A percentile compares a stretch with the other conserved stretches of the same genome.
These are phyloP conservation scores for Ogataea allantospora DNA, from an alignment of 805 yeast species.

Conservation along the genomic window DNA sequence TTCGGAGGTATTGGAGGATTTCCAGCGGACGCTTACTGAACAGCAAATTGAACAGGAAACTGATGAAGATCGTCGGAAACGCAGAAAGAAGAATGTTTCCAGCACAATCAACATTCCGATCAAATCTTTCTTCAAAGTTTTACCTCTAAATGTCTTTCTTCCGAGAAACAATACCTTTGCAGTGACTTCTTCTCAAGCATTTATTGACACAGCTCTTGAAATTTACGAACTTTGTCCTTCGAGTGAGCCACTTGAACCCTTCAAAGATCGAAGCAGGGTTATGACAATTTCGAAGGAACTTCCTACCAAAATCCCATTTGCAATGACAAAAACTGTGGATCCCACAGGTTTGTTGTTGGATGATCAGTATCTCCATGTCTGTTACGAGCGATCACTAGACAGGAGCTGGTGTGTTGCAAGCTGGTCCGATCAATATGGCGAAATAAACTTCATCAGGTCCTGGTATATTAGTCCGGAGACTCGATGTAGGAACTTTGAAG, in stretches of 20 bases:
- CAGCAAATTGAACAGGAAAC: conserved; percentile 17
- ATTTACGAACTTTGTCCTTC: conserved; percentile 58
- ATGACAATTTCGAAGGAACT: conserved; percentile 41
- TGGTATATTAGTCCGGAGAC: conserved; percentile 49
- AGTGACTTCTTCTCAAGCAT: conserved; percentile 33
- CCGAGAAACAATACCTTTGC: conserved; percentile 34
- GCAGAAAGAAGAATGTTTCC: conserved; percentile 23
- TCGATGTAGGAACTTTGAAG: conserved; percentile 41
- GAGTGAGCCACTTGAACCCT: neutral
- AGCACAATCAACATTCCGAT: conserved; percentile 17
- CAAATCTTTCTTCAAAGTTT: conserved; percentile 34
- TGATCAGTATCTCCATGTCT: conserved; percentile 79
- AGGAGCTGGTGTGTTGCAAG: conserved; percentile 83
- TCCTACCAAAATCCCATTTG: conserved; percentile 44
- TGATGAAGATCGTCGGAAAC: conserved; percentile 28
- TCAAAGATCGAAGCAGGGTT: conserved; percentile 33
- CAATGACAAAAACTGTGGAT: conserved; percentile 38
- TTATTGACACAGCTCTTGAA: conserved; percentile 47
- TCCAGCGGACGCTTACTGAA: conserved; percentile 37
- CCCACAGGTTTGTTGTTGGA: conserved; percentile 47
- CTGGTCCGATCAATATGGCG: conserved; percentile 86
- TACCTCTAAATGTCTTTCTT: conserved; percentile 41
- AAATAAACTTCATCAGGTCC: conserved; percentile 56
- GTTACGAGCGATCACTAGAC: conserved; percentile 80
- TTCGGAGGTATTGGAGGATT: conserved; percentile 45